Evolutionary conservation across 306 rosid species (phyloP).

Genomic region (Prunus armeniaca): DNA sequence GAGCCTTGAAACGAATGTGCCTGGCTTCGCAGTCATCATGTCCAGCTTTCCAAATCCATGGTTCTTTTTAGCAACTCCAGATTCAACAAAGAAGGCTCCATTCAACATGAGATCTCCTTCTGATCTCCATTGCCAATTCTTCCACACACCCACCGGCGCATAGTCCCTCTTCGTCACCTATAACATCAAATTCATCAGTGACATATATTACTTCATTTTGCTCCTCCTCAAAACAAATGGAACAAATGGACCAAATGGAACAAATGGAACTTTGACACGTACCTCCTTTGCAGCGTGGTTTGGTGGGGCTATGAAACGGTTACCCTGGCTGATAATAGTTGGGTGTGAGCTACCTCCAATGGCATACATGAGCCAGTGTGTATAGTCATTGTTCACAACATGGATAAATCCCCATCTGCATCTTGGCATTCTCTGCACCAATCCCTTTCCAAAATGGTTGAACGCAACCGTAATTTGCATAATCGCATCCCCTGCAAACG

Average conservation of each 20-base stretch:
- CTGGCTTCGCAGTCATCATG: conserved; percentile 50
- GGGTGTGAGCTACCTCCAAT: conserved; percentile 79
- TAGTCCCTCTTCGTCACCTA: conserved; percentile 49
- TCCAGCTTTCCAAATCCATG: conserved; percentile 1
- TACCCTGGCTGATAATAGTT: conserved; percentile 79
- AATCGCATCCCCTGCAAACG: conserved; percentile 30
- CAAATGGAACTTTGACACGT: neutral
- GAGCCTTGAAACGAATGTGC: conserved; percentile 35
- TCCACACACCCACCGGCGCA: conserved; percentile 31
- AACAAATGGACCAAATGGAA: no score
- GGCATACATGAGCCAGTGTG: conserved; percentile 87
- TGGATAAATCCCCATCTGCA: conserved; percentile 69
- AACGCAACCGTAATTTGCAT: conserved; percentile 66
- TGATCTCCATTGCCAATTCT: conserved; percentile 57
- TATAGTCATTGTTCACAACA: conserved; percentile 77
- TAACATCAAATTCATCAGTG: neutral
- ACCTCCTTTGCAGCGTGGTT: conserved; percentile 39
- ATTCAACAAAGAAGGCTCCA: conserved; percentile 44
- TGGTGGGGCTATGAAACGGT: conserved; percentile 69
- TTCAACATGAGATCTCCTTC: conserved; percentile 51
- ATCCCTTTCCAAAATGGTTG: conserved; percentile 69
- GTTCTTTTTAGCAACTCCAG: conserved; percentile 27
- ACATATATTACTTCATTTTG: neutral
- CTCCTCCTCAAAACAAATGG: no score
- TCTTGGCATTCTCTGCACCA: conserved; percentile 72